Conservation (phyloP, 208 protist genomes). For the Trypanosoma cruzi region DNA sequence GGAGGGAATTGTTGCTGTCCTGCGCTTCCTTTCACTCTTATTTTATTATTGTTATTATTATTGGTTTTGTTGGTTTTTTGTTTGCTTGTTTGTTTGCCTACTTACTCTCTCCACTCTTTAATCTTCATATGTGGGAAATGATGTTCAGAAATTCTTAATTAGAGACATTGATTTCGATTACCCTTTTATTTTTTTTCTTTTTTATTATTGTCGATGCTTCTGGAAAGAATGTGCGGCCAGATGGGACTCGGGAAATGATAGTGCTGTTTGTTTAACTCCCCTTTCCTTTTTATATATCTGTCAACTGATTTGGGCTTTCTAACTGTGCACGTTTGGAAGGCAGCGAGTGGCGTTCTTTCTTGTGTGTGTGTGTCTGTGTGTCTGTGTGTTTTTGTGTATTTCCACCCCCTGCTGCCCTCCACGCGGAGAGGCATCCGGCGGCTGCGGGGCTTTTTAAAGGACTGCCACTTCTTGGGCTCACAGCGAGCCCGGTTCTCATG, state of each 20-base stretch:
- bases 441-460: neutral
- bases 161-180: slow-evolving; percentile 1
- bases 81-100: neutral
- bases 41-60: neutral
- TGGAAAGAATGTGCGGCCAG: too few species aligned
- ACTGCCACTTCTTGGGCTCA: neutral
- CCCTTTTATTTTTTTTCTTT: slow-evolving; percentile 27
- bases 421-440: neutral
- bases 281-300: too few species aligned
- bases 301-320: neutral
- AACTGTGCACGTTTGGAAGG: neutral
- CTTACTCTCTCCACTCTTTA: slow-evolving; percentile 7
- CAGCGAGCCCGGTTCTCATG: neutral
- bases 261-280: too few species aligned
- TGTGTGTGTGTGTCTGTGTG: neutral
- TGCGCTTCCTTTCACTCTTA: neutral
- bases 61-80: neutral
- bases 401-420: neutral
- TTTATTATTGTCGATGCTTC: neutral
- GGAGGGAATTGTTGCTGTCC: too few species aligned
- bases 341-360: neutral
- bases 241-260: too few species aligned
- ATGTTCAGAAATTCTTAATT: neutral
- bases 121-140: neutral
- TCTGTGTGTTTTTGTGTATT: neutral